Evolutionary conservation across 768 basidiomycete genomes (phyloP).

Genomic region (Calocybe indica): DNA sequence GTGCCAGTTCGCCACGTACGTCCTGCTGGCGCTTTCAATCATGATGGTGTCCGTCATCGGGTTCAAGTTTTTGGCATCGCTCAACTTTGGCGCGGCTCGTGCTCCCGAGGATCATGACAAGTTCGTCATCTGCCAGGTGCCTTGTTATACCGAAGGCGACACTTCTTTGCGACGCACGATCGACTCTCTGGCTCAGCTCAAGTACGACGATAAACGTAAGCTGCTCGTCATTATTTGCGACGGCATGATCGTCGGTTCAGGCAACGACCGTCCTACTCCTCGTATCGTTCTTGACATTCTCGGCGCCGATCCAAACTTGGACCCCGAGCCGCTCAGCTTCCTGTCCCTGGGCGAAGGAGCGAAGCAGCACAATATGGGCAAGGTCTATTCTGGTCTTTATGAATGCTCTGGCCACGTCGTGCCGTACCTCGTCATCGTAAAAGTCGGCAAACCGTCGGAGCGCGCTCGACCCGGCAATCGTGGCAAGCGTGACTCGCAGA

Average conservation of each 20-base stretch:
- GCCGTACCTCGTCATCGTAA: constrained; percentile 88
- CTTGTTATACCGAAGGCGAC: constrained; percentile 97
- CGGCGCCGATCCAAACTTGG: constrained; percentile 86
- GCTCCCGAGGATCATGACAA: constrained; percentile 91
- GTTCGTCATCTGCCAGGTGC: constrained; percentile 94
- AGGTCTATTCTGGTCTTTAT: constrained; percentile 94
- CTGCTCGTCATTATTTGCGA: constrained; percentile 91
- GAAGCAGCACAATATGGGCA: constrained; percentile 97
- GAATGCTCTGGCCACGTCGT: constrained; percentile 94
- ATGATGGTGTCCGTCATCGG: constrained; percentile 93
- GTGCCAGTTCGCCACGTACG: constrained; percentile 87
- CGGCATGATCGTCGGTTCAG: constrained; percentile 96
- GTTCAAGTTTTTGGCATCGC: constrained; percentile 86
- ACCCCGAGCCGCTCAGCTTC: constrained; percentile 95
- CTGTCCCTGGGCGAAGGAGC: constrained; percentile 90
- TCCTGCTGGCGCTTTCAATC: constrained; percentile 82
- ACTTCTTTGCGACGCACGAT: constrained; percentile 81
- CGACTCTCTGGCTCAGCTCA: constrained; percentile 88
- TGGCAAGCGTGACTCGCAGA: constrained; percentile 97
- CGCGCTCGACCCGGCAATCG: constrained; percentile 91
- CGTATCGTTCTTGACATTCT: constrained; percentile 96
- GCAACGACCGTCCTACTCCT: constrained; percentile 94
- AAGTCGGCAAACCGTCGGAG: constrained; percentile 94
- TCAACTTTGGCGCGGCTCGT: constrained; percentile 68
- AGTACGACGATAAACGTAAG: constrained; percentile 98